Conservation (phyloP, 352 stramenopile genomes). For the Phytophthora pistaciae region DNA sequence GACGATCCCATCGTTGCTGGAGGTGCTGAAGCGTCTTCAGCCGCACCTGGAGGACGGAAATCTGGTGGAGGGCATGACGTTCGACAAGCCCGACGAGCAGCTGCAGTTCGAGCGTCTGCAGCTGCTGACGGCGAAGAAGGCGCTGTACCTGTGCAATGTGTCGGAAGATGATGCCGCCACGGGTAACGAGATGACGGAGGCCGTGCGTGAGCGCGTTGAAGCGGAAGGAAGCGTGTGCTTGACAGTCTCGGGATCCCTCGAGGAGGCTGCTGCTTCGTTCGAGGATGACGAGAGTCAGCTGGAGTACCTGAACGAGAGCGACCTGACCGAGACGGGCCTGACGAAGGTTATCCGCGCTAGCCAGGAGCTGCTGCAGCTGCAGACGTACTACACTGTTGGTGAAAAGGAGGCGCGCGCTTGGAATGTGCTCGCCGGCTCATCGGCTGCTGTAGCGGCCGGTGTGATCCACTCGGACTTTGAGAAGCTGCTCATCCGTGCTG, state of each 20-base stretch:
- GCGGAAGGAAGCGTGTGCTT: conserved; percentile 76
- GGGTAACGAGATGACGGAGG: conserved; percentile 95
- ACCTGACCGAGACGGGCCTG: conserved; percentile 77
- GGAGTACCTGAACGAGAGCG: conserved; percentile 94
- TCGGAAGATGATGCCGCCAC: conserved; percentile 94
- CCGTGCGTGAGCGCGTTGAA: conserved; percentile 71
- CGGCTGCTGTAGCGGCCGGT: conserved; percentile 70
- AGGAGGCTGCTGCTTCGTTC: conserved; percentile 84
- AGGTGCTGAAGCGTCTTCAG: conserved; percentile 68
- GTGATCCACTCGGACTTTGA: conserved; percentile 93
- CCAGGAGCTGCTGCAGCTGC: conserved; percentile 95
- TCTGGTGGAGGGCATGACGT: conserved; percentile 56
- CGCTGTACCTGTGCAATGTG: conserved; percentile 98
- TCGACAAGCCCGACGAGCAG: conserved; percentile 89
- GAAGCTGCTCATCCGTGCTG: conserved; percentile 88
- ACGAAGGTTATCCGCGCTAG: conserved; percentile 89
- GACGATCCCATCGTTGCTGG: conserved; percentile 56
- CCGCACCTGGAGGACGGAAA: conserved; percentile 89
- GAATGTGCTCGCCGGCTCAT: conserved; percentile 85
- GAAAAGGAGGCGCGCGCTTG: conserved; percentile 87
- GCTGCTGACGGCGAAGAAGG: conserved; percentile 93
- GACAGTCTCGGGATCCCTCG: conserved; percentile 78
- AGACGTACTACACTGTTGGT: conserved; percentile 97
- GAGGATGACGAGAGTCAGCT: conserved; percentile 91
- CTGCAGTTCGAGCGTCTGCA: conserved; percentile 85